phyloP scores from a whole-genome alignment of 805 yeast genomes.

The Candida michaelii region DNA sequence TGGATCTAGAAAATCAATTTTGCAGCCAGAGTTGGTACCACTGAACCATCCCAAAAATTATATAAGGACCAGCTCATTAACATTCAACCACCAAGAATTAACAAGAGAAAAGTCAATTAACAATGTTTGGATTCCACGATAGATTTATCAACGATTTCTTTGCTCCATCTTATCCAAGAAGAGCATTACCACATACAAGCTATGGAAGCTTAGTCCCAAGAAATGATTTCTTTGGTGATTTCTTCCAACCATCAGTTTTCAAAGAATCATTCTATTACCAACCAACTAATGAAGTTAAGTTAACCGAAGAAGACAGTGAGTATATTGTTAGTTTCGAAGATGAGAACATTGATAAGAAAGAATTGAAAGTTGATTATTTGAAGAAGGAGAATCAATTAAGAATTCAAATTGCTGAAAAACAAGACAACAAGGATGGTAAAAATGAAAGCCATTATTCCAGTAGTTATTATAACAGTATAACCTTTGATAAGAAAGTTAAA shows the following conservation, averaged over 20 bases:
- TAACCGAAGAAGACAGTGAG: slow-evolving; percentile 22
- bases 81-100: not conserved
- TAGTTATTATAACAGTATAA: slow-evolving; percentile 17
- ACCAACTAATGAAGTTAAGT: slow-evolving; percentile 15
- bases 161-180: slow-evolving; percentile 8
- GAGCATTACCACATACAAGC: slow-evolving; percentile 10
- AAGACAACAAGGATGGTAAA: slow-evolving; percentile 12
- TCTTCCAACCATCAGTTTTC: slow-evolving; percentile 11
- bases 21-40: slow-evolving; percentile 10
- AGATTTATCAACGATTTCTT: slow-evolving; percentile 10
- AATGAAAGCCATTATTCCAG: slow-evolving; percentile 13
- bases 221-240: slow-evolving; percentile 7
- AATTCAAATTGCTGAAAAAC: slow-evolving; percentile 14
- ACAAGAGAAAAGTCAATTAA: not conserved
- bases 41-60: slow-evolving; percentile 5
- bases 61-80: slow-evolving; percentile 6
- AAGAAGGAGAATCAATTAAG: slow-evolving; percentile 22
- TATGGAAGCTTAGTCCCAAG: slow-evolving; percentile 11
- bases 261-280: slow-evolving; percentile 10
- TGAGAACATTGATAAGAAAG: slow-evolving; percentile 16
- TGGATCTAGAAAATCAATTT: slow-evolving; percentile 1
- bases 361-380: slow-evolving; percentile 22
- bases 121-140: slow-evolving; percentile 11
- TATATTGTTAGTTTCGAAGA: slow-evolving; percentile 20
- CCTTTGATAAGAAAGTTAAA: slow-evolving; percentile 23